phyloP scores from a whole-genome alignment of 805 yeast genomes.

The Metschnikowia kofuensis region DNA sequence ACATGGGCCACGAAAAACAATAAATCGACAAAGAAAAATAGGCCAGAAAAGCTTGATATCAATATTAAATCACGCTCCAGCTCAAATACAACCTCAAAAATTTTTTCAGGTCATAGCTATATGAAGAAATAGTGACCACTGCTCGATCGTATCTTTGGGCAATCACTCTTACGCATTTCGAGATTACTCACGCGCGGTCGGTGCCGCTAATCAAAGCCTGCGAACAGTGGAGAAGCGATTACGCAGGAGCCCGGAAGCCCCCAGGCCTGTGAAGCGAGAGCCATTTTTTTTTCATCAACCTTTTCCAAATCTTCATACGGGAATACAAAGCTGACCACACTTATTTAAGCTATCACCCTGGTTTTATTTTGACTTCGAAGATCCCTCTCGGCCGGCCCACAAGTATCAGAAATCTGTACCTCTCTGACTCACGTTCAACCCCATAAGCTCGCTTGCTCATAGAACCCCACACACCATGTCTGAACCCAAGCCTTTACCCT shows the following conservation, averaged over 20 bases:
- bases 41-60: too few relatives aligned
- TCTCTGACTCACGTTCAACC: background rate
- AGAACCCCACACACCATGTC: conserved; percentile 15
- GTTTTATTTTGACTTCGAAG: background rate
- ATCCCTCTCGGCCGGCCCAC: background rate
- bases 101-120: too few relatives aligned
- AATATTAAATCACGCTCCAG: too few relatives aligned
- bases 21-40: too few relatives aligned
- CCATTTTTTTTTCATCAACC: background rate
- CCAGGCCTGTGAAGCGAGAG: background rate
- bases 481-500: conserved; percentile 57
- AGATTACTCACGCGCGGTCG: conserved; percentile 9
- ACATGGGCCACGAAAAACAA: too few relatives aligned
- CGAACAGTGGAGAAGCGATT: conserved; percentile 1
- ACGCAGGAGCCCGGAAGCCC: background rate
- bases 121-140: too few relatives aligned
- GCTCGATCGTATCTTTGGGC: conserved; percentile 2
- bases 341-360: background rate
- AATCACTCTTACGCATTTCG: conserved; percentile 6
- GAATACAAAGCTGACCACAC: background rate
- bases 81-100: too few relatives aligned
- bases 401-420: background rate
- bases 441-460: background rate
- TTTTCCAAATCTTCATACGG: background rate
- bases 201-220: background rate